Conservation (phyloP, 495 filamentous ascomycete genomes). For the Trichoderma reesei region DNA sequence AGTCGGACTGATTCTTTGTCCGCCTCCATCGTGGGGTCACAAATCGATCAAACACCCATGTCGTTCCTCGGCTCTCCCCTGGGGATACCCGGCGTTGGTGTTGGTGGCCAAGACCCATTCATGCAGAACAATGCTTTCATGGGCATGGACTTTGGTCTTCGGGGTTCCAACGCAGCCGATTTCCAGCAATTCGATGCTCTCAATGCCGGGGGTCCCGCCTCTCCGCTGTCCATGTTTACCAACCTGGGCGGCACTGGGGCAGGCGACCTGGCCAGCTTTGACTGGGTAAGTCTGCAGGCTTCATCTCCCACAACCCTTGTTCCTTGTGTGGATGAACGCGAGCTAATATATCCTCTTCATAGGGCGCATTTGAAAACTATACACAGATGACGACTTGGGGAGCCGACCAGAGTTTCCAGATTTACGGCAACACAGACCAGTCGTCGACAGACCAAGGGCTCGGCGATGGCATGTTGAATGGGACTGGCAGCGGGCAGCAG, state of each 20-base stretch:
- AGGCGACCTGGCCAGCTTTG: conserved; percentile 50
- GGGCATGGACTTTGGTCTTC: conserved; percentile 23
- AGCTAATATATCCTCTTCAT: conserved; percentile 11
- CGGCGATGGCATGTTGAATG: background rate
- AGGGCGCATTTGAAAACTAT: conserved; percentile 42
- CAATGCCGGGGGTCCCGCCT: conserved; percentile 40
- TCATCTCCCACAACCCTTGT: background rate
- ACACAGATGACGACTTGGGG: conserved; percentile 39
- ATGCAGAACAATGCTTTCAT: conserved; percentile 44
- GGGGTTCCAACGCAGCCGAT: conserved; percentile 29
- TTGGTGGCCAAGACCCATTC: conserved; percentile 68
- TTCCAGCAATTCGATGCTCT: conserved; percentile 45
- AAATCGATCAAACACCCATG: conserved; percentile 42
- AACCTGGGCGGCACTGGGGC: conserved; percentile 30
- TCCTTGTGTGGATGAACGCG: background rate
- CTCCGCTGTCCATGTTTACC: conserved; percentile 45
- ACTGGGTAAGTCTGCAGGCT: conserved; percentile 56
- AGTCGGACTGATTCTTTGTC: conserved; percentile 24
- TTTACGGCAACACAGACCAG: conserved; percentile 18
- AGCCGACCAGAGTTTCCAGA: conserved; percentile 35
- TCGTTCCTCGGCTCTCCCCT: background rate
- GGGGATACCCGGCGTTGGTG: conserved; percentile 31
- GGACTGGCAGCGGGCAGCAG: background rate
- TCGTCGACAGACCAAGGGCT: background rate
- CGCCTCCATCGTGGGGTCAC: conserved; percentile 37